These are phyloP conservation scores for Ascochyta fabae DNA, from an alignment of 2,329 filamentous ascomycete species.

Conservation along the genomic window DNA sequence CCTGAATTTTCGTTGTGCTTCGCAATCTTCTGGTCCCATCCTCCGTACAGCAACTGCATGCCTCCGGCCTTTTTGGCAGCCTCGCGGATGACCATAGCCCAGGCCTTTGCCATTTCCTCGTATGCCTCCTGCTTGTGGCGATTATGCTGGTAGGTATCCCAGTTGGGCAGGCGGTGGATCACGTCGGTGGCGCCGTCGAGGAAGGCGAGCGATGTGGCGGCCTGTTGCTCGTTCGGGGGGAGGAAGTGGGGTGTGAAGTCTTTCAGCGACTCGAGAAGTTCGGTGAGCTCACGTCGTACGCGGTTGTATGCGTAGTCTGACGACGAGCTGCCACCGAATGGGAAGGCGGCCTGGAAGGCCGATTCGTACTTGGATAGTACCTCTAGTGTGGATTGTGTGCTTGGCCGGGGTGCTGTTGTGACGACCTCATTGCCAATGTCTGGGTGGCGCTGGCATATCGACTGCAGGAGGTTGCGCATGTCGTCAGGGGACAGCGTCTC, in stretches of 20 bases:
- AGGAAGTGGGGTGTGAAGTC: slow-evolving; percentile 97
- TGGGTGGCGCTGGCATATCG: slow-evolving; percentile 88
- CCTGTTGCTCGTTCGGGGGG: slow-evolving; percentile 85
- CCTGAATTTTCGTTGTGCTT: slow-evolving; percentile 89
- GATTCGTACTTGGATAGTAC: slow-evolving; percentile 84
- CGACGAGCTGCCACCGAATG: slow-evolving; percentile 80
- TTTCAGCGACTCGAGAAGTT: slow-evolving; percentile 85
- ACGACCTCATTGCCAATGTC: slow-evolving; percentile 86
- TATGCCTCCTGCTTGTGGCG: slow-evolving; percentile 95
- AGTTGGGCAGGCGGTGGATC: slow-evolving; percentile 87
- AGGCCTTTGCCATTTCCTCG: slow-evolving; percentile 92
- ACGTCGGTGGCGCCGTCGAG: slow-evolving; percentile 89
- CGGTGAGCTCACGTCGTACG: slow-evolving; percentile 78
- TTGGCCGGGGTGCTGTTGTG: slow-evolving; percentile 83
- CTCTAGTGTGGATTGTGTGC: slow-evolving; percentile 77
- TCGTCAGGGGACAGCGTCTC: slow-evolving; percentile 90
- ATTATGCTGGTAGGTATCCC: slow-evolving; percentile 86
- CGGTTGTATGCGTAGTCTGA: slow-evolving; percentile 96
- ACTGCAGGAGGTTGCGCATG: slow-evolving; percentile 83
- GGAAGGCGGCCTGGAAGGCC: slow-evolving; percentile 78
- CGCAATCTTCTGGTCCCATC: slow-evolving; percentile 87
- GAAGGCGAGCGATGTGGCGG: slow-evolving; percentile 83
- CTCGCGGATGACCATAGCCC: slow-evolving; percentile 89
- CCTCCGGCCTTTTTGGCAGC: slow-evolving; percentile 89
- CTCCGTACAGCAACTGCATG: slow-evolving; percentile 82